phyloP scores from a whole-genome alignment of 164 flowering plant genomes.

The Tinospora cordifolia region DNA sequence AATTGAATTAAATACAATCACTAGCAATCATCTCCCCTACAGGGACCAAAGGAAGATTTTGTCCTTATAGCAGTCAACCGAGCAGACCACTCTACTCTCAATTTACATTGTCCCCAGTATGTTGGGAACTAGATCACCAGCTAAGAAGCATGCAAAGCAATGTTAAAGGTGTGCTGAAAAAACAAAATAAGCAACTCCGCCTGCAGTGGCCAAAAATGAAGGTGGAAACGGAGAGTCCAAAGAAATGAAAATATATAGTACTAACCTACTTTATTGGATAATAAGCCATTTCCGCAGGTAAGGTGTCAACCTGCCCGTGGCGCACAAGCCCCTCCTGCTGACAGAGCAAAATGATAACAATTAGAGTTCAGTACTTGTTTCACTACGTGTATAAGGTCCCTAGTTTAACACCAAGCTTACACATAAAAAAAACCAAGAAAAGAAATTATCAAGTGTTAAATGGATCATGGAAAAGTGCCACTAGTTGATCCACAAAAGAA shows the following conservation, averaged over 20 bases:
- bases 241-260: constrained; percentile 18
- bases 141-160: background rate
- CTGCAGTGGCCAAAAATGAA: constrained; percentile 7
- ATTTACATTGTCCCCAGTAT: background rate
- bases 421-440: no score
- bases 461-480: no score
- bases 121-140: background rate
- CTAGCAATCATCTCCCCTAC: background rate
- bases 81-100: background rate
- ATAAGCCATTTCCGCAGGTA: constrained; percentile 3
- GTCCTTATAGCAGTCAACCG: background rate
- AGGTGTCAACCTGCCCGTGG: constrained; percentile 30
- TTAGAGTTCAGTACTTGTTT: background rate
- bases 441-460: no score
- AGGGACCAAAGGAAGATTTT: background rate
- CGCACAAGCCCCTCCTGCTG: constrained; percentile 29
- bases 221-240: constrained; percentile 1
- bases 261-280: constrained; percentile 19
- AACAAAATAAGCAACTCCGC: constrained; percentile 5
- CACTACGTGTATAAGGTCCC: no score
- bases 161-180: background rate
- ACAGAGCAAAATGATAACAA: constrained; percentile 7
- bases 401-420: no score
- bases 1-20: background rate
- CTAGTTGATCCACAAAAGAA: no score